Evolutionary conservation across 2,329 filamentous ascomycete genomes (phyloP), one percentile per base, ranked within the genome.

Genomic region (Chrysoporthe deuterocubensis): DNA sequence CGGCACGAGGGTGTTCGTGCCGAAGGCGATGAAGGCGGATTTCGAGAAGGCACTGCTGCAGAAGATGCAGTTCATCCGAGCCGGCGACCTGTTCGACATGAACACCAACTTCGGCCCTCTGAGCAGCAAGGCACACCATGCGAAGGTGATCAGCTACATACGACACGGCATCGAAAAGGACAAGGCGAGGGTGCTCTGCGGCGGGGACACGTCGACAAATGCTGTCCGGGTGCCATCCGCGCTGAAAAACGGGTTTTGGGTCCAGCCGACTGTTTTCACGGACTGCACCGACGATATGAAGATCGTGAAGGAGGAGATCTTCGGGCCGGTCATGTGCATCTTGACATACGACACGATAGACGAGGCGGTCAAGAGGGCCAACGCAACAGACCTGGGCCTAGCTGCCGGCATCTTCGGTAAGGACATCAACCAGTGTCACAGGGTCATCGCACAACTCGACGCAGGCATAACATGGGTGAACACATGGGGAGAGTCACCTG

Each of bases 381-480:
- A 97, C 79, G 80, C 87, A 70, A 96, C 93, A 0, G 83, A 88
- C 26, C 83, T 96, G 66, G 93, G 93, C 40, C 87, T 97, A 3
- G 93, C 93, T 0, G 94, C 93, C 0, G 93, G 93, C 26, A 91
- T 97, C 1, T 95, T 96, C 72, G 92, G 92, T 0, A 87, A 86
- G 68, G 88, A 96, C 72, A 78, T 97, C 64, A 90, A 92, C 73
- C 76, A 85, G 60, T 93, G 92, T 66, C 92, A 97, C 74, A 82
- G 86, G 56, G 86, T 95, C 0, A 84, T 95, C 54, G 84, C 86
- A 34, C 84, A 87, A 74, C 81, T 97, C 5, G 86, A 96, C 75
- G 93, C 93, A 0, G 93, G 93, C 44, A 97, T 97, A 74, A 96
- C 92, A 1, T 97, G 93, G 93, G 85, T 97, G 64, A 97, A 97